Conservation (phyloP, 305 asterid species). For the Lippia alba region DNA sequence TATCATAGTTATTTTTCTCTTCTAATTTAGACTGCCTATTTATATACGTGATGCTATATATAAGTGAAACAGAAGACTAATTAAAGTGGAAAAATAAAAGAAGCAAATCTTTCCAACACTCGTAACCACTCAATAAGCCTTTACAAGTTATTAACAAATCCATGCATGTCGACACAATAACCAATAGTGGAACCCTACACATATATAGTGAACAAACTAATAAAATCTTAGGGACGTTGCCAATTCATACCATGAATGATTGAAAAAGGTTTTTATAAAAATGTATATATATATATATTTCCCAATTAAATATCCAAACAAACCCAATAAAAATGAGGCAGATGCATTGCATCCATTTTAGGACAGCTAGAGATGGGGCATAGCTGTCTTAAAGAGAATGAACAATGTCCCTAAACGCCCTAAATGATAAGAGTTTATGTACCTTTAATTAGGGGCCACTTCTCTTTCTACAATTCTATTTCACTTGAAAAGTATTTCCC, state of each 20-base stretch:
- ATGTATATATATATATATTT: slow-evolving; percentile 31
- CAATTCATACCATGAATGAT: slow-evolving; percentile 71
- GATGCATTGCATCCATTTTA: slow-evolving; percentile 60
- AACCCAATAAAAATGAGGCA: slow-evolving; percentile 20
- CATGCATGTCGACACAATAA: slow-evolving; percentile 37
- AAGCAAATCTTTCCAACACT: background rate
- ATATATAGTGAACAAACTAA: slow-evolving; percentile 43
- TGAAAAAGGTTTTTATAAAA: slow-evolving; percentile 39
- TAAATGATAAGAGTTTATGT: slow-evolving; percentile 42
- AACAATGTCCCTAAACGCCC: slow-evolving; percentile 42
- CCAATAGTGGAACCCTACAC: slow-evolving; percentile 46
- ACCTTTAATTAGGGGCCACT: slow-evolving; percentile 40
- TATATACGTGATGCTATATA: too few species aligned
- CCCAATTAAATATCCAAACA: background rate
- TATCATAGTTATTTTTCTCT: too few species aligned
- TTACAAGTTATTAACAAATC: background rate
- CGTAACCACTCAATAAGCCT: background rate
- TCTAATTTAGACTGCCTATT: too few species aligned
- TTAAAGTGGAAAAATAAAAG: too few species aligned
- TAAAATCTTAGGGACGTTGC: slow-evolving; percentile 79
- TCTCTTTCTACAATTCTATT: slow-evolving; percentile 33
- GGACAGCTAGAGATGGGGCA: slow-evolving; percentile 73
- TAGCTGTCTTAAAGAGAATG: slow-evolving; percentile 49
- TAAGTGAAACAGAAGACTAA: too few species aligned
- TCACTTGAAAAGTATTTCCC: too few species aligned